A percentile compares a stretch with the other conserved stretches of the same genome.
Conservation (phyloP, 345 rosid genomes). For the Bruguiera parviflora region DNA sequence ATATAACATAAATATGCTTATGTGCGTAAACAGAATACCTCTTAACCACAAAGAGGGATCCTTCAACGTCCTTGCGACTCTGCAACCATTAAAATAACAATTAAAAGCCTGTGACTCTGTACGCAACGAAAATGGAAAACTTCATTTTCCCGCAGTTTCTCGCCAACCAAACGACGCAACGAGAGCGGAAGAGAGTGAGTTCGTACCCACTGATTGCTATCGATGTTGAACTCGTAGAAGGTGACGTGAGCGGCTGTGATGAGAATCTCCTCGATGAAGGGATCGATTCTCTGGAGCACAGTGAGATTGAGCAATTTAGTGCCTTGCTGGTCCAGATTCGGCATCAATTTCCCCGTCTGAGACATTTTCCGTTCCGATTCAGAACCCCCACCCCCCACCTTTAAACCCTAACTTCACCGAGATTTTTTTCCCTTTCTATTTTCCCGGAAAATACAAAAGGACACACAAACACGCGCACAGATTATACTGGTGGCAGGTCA, state of each 20-base stretch:
- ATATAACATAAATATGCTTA: neutral
- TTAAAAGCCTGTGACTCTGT: neutral
- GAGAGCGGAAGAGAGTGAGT: neutral
- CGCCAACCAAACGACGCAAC: neutral
- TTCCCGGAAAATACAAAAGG: slow-evolving; percentile 17
- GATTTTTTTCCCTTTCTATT: slow-evolving; percentile 11
- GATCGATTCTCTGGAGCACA: slow-evolving; percentile 66
- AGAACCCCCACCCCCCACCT: slow-evolving; percentile 18
- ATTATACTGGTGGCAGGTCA: no score
- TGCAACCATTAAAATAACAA: slow-evolving; percentile 20
- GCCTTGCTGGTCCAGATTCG: slow-evolving; percentile 67
- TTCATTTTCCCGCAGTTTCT: slow-evolving; percentile 5
- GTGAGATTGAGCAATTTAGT: slow-evolving; percentile 70
- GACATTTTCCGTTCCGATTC: slow-evolving; percentile 34
- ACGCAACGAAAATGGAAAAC: neutral
- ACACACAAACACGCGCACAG: no score
- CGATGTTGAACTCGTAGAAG: slow-evolving; percentile 71
- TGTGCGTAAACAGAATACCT: slow-evolving; percentile 30
- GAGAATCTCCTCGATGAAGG: slow-evolving; percentile 63
- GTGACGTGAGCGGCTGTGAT: slow-evolving; percentile 76
- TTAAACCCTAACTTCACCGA: slow-evolving; percentile 11
- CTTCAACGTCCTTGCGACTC: slow-evolving; percentile 80
- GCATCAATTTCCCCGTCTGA: slow-evolving; percentile 60
- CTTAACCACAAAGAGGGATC: slow-evolving; percentile 70
- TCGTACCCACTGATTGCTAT: slow-evolving; percentile 64